Percentiles rank a stretch among this genome's conserved stretches.
Evolutionary conservation across 2,329 filamentous ascomycete species (phyloP).

Genomic region (Amylocarpus encephaloides): DNA sequence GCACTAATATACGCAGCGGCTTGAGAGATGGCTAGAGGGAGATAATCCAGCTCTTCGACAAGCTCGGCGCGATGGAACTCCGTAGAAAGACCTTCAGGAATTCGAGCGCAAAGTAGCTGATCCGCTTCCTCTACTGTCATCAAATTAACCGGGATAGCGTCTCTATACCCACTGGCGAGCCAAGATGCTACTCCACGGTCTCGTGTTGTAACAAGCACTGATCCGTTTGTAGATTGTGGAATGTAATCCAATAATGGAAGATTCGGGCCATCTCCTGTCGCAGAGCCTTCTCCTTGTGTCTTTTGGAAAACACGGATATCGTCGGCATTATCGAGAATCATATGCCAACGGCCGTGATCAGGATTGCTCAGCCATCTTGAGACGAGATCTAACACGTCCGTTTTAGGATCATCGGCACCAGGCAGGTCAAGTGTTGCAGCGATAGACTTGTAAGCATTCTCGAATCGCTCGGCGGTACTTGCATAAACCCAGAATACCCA

Average conservation of each 20-base stretch:
- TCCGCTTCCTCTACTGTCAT: slow-evolving; percentile 10
- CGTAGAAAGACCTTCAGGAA: slow-evolving; percentile 8
- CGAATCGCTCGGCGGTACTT: slow-evolving; percentile 10
- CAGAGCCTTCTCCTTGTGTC: neutral
- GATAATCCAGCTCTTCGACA: slow-evolving; percentile 20
- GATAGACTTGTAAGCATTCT: slow-evolving; percentile 18
- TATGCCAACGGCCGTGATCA: slow-evolving; percentile 17
- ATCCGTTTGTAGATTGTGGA: slow-evolving; percentile 13
- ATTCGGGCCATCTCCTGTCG: neutral
- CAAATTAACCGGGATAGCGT: slow-evolving; percentile 7
- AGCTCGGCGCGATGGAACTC: slow-evolving; percentile 13
- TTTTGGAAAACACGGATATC: slow-evolving; percentile 8
- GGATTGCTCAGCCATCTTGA: slow-evolving; percentile 16
- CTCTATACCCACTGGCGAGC: slow-evolving; percentile 8
- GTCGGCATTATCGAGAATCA: slow-evolving; percentile 23
- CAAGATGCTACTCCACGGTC: slow-evolving; percentile 6
- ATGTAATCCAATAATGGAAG: slow-evolving; percentile 8
- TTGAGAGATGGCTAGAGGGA: slow-evolving; percentile 29
- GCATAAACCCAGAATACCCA: too few relatives aligned
- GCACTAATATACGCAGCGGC: slow-evolving; percentile 25
- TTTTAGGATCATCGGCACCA: slow-evolving; percentile 15
- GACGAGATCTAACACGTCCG: slow-evolving; percentile 13
- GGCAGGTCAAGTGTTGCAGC: slow-evolving; percentile 13
- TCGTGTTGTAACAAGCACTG: slow-evolving; percentile 15
- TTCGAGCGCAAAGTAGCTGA: slow-evolving; percentile 8